Evolutionary conservation across 306 rosid species (phyloP), one percentile per base, ranked within the genome.

Genomic region (Malus domestica): DNA sequence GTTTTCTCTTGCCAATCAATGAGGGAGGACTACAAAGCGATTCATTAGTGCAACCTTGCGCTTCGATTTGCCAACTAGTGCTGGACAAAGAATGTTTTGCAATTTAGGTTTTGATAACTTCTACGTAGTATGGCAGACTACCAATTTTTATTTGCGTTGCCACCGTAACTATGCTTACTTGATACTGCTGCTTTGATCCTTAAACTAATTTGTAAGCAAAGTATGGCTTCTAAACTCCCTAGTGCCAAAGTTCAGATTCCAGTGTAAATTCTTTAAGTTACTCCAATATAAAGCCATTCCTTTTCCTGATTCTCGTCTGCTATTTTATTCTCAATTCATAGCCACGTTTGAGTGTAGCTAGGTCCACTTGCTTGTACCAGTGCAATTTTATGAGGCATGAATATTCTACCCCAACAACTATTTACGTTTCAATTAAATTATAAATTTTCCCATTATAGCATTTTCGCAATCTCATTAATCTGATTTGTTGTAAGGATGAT

Each of bases 221-320:
- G 82, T 15, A 73, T 73, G 13, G 54, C 69, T 79, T 73, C 74
- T 64, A 73, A 30, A 55, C 27, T 22, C n/a, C 6, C 6, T 13
- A 23, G 38, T 25, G 11, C 10, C 55, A 62, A 51, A 57, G 78
- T 7, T 11, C 14, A 0, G 68, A 72, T 42, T 79, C 73, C 11
- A 65, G 14, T 35, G 51, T 79, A 55, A 42, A 54, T 54, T 32
- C 62, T 40, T 44, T 22, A 72, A 44, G 60, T 35, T 71, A 54
- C 68, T 72, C 54, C 23, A 74, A 23, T 12, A 23, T 64, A 52
- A 79, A 72, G 82, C 51, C 45, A 72, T 79, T 14, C 78, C 40
- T 72, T 66, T 40, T 40, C 67, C 67, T 7, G 57, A 72, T 78
- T 78, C 77, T 63, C 23, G 3, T 51, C 20, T 70, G 66, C 13